Percentiles rank a stretch among this genome's conserved stretches.
Conservation (phyloP, 305 asterid genomes). For the Solanum hybrid region DNA sequence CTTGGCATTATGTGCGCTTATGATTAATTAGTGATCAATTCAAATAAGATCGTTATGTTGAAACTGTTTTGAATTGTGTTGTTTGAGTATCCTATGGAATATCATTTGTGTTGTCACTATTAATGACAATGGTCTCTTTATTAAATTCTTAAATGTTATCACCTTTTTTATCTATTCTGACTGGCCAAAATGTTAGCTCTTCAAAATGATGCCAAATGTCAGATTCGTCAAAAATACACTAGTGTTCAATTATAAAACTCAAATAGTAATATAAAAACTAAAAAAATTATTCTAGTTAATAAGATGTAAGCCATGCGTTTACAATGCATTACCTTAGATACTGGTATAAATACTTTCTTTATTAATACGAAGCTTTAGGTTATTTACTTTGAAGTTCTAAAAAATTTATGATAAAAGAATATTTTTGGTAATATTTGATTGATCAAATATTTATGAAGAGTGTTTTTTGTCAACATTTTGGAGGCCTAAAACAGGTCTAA, state of each 20-base stretch:
- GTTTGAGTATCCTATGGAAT: not conserved
- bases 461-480: not conserved
- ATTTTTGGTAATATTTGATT: not conserved
- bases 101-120: not conserved
- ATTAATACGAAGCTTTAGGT: not conserved
- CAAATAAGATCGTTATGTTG: too few relatives aligned
- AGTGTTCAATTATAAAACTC: not conserved
- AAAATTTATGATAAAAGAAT: not conserved
- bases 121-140: not conserved
- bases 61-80: not conserved
- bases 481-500: not conserved
- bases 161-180: not conserved
- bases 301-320: not conserved
- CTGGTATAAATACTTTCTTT: not conserved
- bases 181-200: too few relatives aligned
- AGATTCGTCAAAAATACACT: too few relatives aligned
- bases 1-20: not conserved
- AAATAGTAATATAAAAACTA: not conserved
- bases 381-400: not conserved
- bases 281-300: not conserved
- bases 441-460: not conserved
- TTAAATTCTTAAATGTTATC: not conserved
- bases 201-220: not conserved
- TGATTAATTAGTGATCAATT: not conserved
- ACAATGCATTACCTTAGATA: not conserved